phyloP scores from a whole-genome alignment of 2,329 filamentous ascomycete genomes.

The Cercospora brassicicola region DNA sequence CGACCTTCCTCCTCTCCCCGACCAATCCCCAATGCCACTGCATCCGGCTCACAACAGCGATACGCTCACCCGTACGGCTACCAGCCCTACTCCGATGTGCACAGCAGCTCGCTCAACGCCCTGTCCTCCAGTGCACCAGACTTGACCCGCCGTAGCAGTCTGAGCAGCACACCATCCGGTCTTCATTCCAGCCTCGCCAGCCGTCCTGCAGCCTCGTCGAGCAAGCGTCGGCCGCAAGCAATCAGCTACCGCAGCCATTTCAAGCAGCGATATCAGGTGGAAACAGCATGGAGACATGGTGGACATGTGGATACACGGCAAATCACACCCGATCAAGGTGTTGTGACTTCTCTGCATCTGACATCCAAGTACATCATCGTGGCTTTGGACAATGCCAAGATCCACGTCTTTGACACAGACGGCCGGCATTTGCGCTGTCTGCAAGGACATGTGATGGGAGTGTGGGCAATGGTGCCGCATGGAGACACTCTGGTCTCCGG shows the following conservation, averaged over 20 bases:
- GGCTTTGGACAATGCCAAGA: conserved; percentile 95
- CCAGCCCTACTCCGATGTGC: conserved; percentile 27
- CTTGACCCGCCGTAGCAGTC: conserved; percentile 39
- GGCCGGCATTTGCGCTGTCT: conserved; percentile 85
- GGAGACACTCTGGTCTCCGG: conserved; percentile 92
- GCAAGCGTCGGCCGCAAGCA: conserved; percentile 58
- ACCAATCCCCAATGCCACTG: conserved; percentile 24
- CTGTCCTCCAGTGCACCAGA: conserved; percentile 52
- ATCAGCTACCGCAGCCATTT: conserved; percentile 94
- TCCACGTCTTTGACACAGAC: conserved; percentile 93
- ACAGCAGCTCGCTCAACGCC: conserved; percentile 37
- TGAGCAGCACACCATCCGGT: conserved; percentile 26
- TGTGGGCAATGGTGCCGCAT: conserved; percentile 99
- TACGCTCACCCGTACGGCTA: conserved; percentile 35
- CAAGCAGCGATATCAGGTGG: conserved; percentile 94
- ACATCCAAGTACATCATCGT: conserved; percentile 97
- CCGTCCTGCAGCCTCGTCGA: conserved; percentile 40
- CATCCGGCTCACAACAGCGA: conserved; percentile 21
- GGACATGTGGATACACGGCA: conserved; percentile 80
- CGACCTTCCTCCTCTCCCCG: conserved; percentile 24
- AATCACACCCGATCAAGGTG: conserved; percentile 93
- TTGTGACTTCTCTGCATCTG: conserved; percentile 91
- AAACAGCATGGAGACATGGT: conserved; percentile 92
- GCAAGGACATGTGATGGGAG: conserved; percentile 96
- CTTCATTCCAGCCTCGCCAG: conserved; percentile 31